A percentile compares a stretch with the other conserved stretches of the same genome.
These are phyloP conservation scores for Eucalyptus pauciflora DNA, from an alignment of 345 rosid species.

Conservation along the genomic window DNA sequence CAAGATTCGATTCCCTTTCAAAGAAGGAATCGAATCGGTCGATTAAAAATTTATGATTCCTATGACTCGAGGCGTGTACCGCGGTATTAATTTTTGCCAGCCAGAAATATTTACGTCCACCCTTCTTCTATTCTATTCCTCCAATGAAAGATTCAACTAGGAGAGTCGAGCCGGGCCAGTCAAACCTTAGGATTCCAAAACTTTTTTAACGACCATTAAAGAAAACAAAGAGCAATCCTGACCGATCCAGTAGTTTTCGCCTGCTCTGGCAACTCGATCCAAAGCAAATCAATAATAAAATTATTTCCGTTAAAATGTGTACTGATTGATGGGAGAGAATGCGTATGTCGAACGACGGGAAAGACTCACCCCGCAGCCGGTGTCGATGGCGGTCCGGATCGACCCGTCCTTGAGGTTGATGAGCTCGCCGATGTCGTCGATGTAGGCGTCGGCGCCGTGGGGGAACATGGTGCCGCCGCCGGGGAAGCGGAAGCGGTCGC, in stretches of 20 bases:
- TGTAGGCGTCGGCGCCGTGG: slow-evolving; percentile 35
- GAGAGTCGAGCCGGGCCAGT: not conserved
- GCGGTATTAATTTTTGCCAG: not conserved
- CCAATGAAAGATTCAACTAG: not conserved
- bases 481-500: slow-evolving; percentile 32
- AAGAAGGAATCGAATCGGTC: not conserved
- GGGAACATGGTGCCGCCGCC: slow-evolving; percentile 54
- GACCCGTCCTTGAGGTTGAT: slow-evolving; percentile 4
- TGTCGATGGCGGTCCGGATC: slow-evolving; percentile 6
- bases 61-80: not conserved
- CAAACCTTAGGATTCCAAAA: not conserved
- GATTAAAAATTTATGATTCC: not conserved
- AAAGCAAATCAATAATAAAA: not conserved
- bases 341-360: not conserved
- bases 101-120: not conserved
- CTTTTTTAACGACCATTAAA: not conserved
- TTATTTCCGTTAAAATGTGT: not conserved
- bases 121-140: not conserved
- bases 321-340: too few relatives aligned
- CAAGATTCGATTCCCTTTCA: not conserved
- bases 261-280: not conserved
- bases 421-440: slow-evolving; percentile 5
- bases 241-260: not conserved
- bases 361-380: slow-evolving; percentile 7
- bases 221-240: not conserved